phyloP scores from a whole-genome alignment of 192 early-diverging fungal genomes.

The Thamnidium elegans region DNA sequence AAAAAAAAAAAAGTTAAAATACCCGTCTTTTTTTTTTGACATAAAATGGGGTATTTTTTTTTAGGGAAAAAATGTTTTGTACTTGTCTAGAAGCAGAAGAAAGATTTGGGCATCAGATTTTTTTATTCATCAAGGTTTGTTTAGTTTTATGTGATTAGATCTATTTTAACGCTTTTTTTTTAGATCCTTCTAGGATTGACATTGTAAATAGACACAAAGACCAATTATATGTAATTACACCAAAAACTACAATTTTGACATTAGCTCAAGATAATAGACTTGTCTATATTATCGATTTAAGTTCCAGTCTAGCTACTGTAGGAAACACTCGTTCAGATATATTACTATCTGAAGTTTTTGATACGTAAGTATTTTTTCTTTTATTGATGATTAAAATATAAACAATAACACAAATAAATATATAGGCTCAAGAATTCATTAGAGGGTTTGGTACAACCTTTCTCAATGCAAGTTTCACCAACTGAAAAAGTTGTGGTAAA shows the following conservation, averaged over 20 bases:
- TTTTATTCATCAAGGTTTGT: constrained; percentile 9
- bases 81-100: constrained; percentile 23
- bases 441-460: constrained; percentile 35
- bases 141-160: constrained; percentile 6
- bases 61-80: constrained; percentile 21
- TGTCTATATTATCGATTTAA: constrained; percentile 67
- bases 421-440: constrained; percentile 33
- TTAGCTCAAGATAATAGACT: constrained; percentile 58
- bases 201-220: constrained; percentile 6
- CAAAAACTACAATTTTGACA: constrained; percentile 61
- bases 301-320: constrained; percentile 60
- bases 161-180: not conserved
- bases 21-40: not conserved
- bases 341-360: constrained; percentile 48
- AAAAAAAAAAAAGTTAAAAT: not conserved
- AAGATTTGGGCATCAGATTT: constrained; percentile 15
- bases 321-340: constrained; percentile 40
- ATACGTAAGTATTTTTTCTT: constrained; percentile 37
- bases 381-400: not conserved
- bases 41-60: not conserved
- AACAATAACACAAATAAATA: not conserved
- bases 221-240: constrained; percentile 51
- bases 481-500: constrained; percentile 22
- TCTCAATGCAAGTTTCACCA: constrained; percentile 28
- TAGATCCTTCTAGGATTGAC: not conserved